phyloP scores from a whole-genome alignment of 805 yeast genomes.

The Candida verbasci region DNA sequence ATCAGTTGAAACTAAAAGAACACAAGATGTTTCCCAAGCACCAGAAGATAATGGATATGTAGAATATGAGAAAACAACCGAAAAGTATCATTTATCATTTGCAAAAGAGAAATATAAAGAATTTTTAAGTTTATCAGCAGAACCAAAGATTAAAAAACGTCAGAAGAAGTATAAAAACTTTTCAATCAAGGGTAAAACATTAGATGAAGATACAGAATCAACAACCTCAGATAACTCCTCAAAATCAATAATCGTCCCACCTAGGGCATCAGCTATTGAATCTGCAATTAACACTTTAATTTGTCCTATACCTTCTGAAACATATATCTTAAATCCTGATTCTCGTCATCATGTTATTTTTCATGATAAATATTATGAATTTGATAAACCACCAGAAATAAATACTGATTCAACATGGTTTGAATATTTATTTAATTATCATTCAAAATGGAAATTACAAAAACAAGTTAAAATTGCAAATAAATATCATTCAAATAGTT shows the following conservation, averaged over 20 bases:
- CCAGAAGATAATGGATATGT: constrained; percentile 17
- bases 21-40: constrained; percentile 25
- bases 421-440: constrained; percentile 19
- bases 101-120: constrained; percentile 12
- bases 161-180: constrained; percentile 17
- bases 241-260: constrained; percentile 36
- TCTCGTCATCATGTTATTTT: constrained; percentile 33
- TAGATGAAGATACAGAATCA: constrained; percentile 5
- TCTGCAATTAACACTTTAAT: constrained; percentile 37
- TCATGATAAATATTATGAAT: constrained; percentile 39
- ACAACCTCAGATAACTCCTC: constrained; percentile 5
- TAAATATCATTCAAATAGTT: constrained; percentile 31
- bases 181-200: constrained; percentile 19
- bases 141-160: constrained; percentile 6
- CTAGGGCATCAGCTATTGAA: constrained; percentile 40
- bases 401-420: constrained; percentile 14
- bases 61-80: neutral
- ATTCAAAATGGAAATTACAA: constrained; percentile 28
- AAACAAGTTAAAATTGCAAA: constrained; percentile 40
- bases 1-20: constrained; percentile 8
- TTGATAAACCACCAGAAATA: constrained; percentile 21
- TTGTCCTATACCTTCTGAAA: constrained; percentile 35
- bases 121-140: constrained; percentile 13
- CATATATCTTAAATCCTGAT: constrained; percentile 30
- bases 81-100: constrained; percentile 2